Conservation (phyloP, 805 yeast species). For the Nakazawaea ernobii region DNA sequence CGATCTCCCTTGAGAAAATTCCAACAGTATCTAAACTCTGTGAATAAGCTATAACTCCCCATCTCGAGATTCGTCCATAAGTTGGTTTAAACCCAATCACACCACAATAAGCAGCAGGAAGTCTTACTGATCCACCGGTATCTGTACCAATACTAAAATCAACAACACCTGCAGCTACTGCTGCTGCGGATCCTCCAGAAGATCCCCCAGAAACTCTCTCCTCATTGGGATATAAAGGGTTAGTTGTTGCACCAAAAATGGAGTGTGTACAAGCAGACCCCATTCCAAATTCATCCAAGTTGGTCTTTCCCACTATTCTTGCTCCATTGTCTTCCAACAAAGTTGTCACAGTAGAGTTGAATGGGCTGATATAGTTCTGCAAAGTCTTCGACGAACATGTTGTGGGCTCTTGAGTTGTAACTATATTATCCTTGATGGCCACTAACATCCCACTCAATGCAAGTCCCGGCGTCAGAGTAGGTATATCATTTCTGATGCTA, state of each 20-base stretch:
- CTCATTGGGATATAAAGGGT: slow-evolving; percentile 34
- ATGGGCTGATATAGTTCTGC: slow-evolving; percentile 62
- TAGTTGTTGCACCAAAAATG: slow-evolving; percentile 49
- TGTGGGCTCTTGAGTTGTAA: slow-evolving; percentile 59
- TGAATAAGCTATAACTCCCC: slow-evolving; percentile 91
- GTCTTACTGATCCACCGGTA: slow-evolving; percentile 93
- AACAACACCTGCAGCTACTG: slow-evolving; percentile 67
- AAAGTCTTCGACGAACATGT: slow-evolving; percentile 76
- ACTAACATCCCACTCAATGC: slow-evolving; percentile 27
- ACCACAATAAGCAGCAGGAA: slow-evolving; percentile 87
- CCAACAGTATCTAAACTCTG: slow-evolving; percentile 96
- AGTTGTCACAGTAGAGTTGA: slow-evolving; percentile 65
- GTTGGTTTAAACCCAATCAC: slow-evolving; percentile 88
- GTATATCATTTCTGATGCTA: slow-evolving; percentile 22
- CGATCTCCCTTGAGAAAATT: slow-evolving; percentile 50
- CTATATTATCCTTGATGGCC: slow-evolving; percentile 78
- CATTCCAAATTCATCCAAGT: slow-evolving; percentile 98
- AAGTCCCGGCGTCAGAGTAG: slow-evolving; percentile 5
- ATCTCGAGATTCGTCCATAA: slow-evolving; percentile 85
- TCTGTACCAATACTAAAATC: slow-evolving; percentile 89
- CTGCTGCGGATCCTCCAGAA: slow-evolving; percentile 94
- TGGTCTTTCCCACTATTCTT: slow-evolving; percentile 68
- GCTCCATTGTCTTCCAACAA: slow-evolving; percentile 51
- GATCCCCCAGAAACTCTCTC: slow-evolving; percentile 76
- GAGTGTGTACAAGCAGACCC: slow-evolving; percentile 68